Conservation (phyloP, 2,329 filamentous ascomycete species). For the Ustilaginoidea virens region DNA sequence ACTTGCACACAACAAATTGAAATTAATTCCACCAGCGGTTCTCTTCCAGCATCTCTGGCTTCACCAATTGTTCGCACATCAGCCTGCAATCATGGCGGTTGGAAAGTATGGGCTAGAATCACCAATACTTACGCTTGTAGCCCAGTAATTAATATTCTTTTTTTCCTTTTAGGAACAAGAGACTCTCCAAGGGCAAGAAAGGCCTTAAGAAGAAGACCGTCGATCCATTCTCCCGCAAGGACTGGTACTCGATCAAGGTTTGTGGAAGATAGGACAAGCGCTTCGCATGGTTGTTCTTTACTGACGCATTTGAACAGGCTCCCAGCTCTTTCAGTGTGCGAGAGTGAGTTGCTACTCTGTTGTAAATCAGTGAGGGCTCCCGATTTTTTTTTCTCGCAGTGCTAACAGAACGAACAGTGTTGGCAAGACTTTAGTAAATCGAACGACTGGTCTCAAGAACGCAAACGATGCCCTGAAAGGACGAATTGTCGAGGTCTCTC, state of each 20-base stretch:
- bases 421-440: constrained; percentile 98
- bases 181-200: constrained; percentile 99
- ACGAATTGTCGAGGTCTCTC: constrained; percentile 95
- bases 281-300: not conserved
- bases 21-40: constrained; percentile 27
- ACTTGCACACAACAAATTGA: constrained; percentile 24
- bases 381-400: too few relatives aligned
- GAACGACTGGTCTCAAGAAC: constrained; percentile 99
- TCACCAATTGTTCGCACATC: constrained; percentile 27
- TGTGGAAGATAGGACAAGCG: constrained; percentile 10
- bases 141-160: constrained; percentile 4
- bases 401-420: constrained; percentile 47
- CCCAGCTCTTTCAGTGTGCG: constrained; percentile 88
- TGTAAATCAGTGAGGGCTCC: too few relatives aligned
- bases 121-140: too few relatives aligned
- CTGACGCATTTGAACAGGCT: constrained; percentile 36
- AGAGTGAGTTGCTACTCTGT: constrained; percentile 59
- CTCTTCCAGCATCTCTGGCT: constrained; percentile 26
- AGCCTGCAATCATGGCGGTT: constrained; percentile 43
- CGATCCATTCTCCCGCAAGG: constrained; percentile 97
- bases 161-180: constrained; percentile 70
- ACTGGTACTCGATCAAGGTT: constrained; percentile 97
- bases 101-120: constrained; percentile 44
- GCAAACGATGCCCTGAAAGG: constrained; percentile 98
- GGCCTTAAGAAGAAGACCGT: constrained; percentile 98